Conservation (phyloP, 805 yeast species). For the Barnettozyma sp. region DNA sequence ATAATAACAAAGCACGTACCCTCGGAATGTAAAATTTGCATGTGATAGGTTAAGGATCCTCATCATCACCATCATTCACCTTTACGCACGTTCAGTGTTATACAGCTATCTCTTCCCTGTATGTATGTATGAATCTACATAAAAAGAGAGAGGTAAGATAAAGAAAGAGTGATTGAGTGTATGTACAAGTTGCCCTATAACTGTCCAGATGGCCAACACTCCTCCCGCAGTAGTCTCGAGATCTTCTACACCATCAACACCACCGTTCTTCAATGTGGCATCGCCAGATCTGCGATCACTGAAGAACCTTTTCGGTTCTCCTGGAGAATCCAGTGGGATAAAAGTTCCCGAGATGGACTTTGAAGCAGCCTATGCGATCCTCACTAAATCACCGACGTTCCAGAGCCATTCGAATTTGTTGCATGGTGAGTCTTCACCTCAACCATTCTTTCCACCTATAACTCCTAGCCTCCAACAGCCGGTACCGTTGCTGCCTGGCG, state of each 20-base stretch:
- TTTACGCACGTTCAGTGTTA: too few species aligned
- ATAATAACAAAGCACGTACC: too few species aligned
- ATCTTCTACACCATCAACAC: conserved; percentile 13
- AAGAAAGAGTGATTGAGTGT: too few species aligned
- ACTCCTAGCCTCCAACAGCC: background rate
- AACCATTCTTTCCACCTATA: conserved; percentile 3
- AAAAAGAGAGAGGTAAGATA: too few species aligned
- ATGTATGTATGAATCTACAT: too few species aligned
- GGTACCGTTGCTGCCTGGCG: conserved; percentile 4
- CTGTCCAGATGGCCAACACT: too few species aligned
- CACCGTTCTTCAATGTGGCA: conserved; percentile 9
- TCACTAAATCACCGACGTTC: conserved; percentile 21
- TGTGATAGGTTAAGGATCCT: conserved; percentile 4
- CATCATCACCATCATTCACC: too few species aligned
- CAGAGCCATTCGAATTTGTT: conserved; percentile 6
- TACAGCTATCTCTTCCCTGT: too few species aligned
- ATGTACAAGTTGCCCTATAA: too few species aligned
- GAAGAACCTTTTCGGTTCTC: conserved; percentile 5
- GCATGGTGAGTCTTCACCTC: background rate
- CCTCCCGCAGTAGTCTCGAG: conserved; percentile 4
- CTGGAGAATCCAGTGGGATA: conserved; percentile 6
- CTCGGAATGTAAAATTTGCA: too few species aligned
- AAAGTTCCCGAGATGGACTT: conserved; percentile 23
- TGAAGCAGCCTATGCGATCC: conserved; percentile 24
- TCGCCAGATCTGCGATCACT: conserved; percentile 13